phyloP scores from a whole-genome alignment of 1,139 yeast genomes.

The Saccharomyces hybrid region DNA sequence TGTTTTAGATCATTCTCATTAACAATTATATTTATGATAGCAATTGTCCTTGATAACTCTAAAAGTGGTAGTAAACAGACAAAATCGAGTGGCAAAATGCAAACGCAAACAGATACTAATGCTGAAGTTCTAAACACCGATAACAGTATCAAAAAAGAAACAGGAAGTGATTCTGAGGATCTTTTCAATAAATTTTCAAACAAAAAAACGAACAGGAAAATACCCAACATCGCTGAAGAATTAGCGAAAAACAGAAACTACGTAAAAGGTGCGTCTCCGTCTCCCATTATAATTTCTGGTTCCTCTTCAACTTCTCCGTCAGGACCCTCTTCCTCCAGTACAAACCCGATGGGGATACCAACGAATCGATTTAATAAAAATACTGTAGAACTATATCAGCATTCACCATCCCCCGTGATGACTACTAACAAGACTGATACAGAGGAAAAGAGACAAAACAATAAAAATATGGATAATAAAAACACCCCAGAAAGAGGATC shows the following conservation, averaged over 20 bases:
- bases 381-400: not conserved
- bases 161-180: not conserved
- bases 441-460: constrained; percentile 1
- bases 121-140: not conserved
- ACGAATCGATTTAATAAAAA: not conserved
- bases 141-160: not conserved
- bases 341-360: not conserved
- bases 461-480: constrained; percentile 1
- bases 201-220: constrained; percentile 5
- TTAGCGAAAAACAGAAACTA: constrained; percentile 29
- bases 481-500: not conserved
- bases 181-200: not conserved
- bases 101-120: not conserved
- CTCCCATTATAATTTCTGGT: constrained; percentile 10
- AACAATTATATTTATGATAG: not conserved
- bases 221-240: constrained; percentile 30
- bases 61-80: not conserved
- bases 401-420: not conserved
- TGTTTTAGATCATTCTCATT: not conserved
- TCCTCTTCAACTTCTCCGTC: constrained; percentile 7
- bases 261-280: constrained; percentile 16
- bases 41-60: constrained; percentile 5
- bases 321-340: not conserved
- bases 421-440: not conserved
- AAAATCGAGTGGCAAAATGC: not conserved